Conservation (phyloP, 1,284 basidiomycete species). For the Lentinula novae-zelandiae region DNA sequence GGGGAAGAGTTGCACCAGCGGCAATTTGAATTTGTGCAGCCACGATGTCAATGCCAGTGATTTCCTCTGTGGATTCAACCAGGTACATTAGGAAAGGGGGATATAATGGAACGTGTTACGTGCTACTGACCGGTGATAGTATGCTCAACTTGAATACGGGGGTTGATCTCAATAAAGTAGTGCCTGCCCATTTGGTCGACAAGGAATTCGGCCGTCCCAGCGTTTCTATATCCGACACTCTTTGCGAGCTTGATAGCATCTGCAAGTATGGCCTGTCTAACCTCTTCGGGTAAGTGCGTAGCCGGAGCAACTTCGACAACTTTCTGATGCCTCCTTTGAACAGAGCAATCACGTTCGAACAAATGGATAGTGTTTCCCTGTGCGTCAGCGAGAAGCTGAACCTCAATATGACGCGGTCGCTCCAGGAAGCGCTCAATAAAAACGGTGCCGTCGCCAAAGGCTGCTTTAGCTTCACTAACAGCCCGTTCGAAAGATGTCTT, state of each 20-base stretch:
- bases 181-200: slow-evolving; percentile 94
- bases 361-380: slow-evolving; percentile 94
- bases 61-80: slow-evolving; percentile 68
- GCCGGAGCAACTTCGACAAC: slow-evolving; percentile 99
- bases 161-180: slow-evolving; percentile 99
- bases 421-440: slow-evolving; percentile 99
- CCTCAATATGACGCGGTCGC: slow-evolving; percentile 95
- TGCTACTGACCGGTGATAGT: slow-evolving; percentile 80
- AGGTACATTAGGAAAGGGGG: background rate
- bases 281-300: slow-evolving; percentile 87
- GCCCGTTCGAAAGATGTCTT: slow-evolving; percentile 90
- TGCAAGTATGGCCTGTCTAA: slow-evolving; percentile 81
- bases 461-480: slow-evolving; percentile 91
- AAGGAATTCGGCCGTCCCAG: slow-evolving; percentile 96
- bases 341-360: slow-evolving; percentile 98
- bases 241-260: slow-evolving; percentile 96
- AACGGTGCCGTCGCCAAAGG: slow-evolving; percentile 97
- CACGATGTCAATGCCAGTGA: slow-evolving; percentile 98
- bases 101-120: background rate
- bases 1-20: slow-evolving; percentile 91
- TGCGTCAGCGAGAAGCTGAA: slow-evolving; percentile 90
- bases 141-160: slow-evolving; percentile 98
- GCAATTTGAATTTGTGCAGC: slow-evolving; percentile 99
- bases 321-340: slow-evolving; percentile 97
- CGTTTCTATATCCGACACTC: slow-evolving; percentile 93